Evolutionary conservation across 148 eudicot species (phyloP).

Genomic region (Fallopia convolvulus): DNA sequence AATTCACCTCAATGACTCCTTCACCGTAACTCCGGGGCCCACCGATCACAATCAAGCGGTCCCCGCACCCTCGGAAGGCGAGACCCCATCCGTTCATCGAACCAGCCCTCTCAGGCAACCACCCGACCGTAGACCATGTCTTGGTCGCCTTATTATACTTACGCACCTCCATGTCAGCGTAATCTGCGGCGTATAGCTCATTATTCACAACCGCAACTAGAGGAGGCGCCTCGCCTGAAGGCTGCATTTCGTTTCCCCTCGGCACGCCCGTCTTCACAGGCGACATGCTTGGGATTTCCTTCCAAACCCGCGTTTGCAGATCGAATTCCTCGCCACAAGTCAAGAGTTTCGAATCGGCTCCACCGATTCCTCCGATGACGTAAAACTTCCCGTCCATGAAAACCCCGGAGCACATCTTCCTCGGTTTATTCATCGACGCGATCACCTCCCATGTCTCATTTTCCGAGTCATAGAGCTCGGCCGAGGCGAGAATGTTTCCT

Average conservation of each 20-base stretch:
- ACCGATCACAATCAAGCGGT: constrained; percentile 28
- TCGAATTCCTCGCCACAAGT: constrained; percentile 34
- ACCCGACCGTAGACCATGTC: constrained; percentile 24
- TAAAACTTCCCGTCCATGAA: constrained; percentile 33
- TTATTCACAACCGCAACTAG: constrained; percentile 31
- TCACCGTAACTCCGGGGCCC: constrained; percentile 25
- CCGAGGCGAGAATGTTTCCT: constrained; percentile 21
- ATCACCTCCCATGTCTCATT: constrained; percentile 22
- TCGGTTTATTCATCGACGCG: constrained; percentile 24
- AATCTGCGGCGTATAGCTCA: constrained; percentile 28
- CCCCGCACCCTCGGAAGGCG: constrained; percentile 37
- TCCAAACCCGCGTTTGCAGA: constrained; percentile 20
- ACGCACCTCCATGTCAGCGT: constrained; percentile 26
- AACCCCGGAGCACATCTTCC: constrained; percentile 33
- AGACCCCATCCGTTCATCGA: constrained; percentile 41
- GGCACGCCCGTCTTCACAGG: constrained; percentile 17
- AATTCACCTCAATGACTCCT: constrained; percentile 28
- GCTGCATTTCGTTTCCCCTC: constrained; percentile 13
- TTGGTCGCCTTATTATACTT: constrained; percentile 20
- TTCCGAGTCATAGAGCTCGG: constrained; percentile 28
- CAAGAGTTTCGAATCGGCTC: constrained; percentile 12
- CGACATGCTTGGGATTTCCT: constrained; percentile 27
- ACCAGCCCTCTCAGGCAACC: constrained; percentile 24
- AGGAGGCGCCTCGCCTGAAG: constrained; percentile 32
- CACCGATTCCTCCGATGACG: constrained; percentile 29